A percentile compares a stretch with the other conserved stretches of the same genome.
Evolutionary conservation across 192 early-diverging fungal species (phyloP).

Genomic region (Backusella tarrabulga): DNA sequence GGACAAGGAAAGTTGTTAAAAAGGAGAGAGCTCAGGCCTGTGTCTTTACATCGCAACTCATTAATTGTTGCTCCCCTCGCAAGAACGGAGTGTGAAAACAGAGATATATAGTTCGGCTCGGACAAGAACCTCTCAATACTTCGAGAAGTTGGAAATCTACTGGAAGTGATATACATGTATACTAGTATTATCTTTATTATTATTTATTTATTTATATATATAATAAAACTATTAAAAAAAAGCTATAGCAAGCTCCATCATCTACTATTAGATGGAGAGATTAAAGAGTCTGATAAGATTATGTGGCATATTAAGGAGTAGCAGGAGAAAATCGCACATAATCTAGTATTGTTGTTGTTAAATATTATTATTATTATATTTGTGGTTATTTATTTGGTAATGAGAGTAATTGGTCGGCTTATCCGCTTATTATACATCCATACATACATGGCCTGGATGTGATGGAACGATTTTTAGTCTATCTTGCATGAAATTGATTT

Average conservation of each 20-base stretch:
- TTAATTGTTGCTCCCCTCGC: background rate
- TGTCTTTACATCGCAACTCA: background rate
- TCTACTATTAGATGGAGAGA: background rate
- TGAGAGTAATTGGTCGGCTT: no score
- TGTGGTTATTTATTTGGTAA: no score
- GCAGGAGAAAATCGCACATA: no score
- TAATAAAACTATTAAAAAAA: background rate
- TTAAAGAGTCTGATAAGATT: background rate
- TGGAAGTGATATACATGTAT: no score
- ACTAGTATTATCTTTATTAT: background rate
- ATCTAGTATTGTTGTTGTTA: no score
- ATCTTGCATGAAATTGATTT: background rate
- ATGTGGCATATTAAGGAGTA: background rate
- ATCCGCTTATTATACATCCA: no score
- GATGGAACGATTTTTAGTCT: background rate
- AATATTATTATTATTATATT: no score
- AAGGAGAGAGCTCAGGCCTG: background rate
- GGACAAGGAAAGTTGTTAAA: constrained; percentile 6
- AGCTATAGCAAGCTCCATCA: background rate
- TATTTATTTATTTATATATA: background rate
- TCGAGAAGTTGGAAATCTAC: no score
- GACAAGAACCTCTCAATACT: background rate
- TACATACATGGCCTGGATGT: no score
- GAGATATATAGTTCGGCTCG: background rate
- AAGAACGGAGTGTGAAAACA: background rate